Evolutionary conservation across 2,329 filamentous ascomycete genomes (phyloP).

Genomic region (Fusarium gaditjirri): DNA sequence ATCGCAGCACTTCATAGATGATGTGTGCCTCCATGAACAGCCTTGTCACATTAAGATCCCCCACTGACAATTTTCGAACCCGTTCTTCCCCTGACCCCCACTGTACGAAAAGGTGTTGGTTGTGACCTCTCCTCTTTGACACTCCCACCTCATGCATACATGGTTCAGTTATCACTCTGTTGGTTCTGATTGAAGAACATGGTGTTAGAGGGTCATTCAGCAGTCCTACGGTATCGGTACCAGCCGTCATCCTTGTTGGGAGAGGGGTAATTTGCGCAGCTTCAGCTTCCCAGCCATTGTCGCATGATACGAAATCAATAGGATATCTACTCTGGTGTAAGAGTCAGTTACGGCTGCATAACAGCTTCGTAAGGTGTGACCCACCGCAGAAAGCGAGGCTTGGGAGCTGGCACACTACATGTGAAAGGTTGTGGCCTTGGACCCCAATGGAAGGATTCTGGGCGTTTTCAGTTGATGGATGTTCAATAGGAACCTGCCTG

Average conservation of each 20-base stretch:
- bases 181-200: not conserved
- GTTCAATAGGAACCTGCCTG: not conserved
- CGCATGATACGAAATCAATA: constrained; percentile 7
- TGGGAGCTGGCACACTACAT: not conserved
- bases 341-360: not conserved
- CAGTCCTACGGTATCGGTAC: constrained; percentile 18
- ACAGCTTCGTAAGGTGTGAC: constrained; percentile 4
- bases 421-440: not conserved
- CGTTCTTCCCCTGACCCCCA: not conserved
- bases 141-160: not conserved
- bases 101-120: not conserved
- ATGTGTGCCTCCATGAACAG: not conserved
- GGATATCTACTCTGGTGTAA: not conserved
- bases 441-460: not conserved
- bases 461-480: not conserved
- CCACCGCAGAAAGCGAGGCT: not conserved
- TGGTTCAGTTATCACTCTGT: not conserved
- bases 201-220: constrained; percentile 12
- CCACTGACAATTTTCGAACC: not conserved
- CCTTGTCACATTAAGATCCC: not conserved
- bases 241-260: constrained; percentile 3
- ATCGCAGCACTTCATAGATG: not conserved
- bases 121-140: not conserved
- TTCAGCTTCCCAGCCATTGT: not conserved
- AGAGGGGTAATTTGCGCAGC: not conserved